phyloP scores from a whole-genome alignment of 192 early-diverging fungal species.

The Coemansia sp. region DNA sequence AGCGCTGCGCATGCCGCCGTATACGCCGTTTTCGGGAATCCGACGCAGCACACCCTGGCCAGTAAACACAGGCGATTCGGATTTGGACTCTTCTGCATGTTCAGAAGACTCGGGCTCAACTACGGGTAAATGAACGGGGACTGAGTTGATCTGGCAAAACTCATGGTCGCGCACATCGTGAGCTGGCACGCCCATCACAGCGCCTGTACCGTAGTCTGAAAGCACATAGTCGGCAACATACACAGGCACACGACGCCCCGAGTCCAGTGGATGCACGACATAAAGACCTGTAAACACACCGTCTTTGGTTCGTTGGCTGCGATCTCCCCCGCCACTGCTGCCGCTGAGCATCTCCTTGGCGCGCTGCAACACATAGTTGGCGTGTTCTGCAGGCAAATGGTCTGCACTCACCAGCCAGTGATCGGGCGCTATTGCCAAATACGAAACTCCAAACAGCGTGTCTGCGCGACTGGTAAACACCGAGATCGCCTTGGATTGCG shows the following conservation, averaged over 20 bases:
- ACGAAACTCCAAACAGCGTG: constrained; percentile 74
- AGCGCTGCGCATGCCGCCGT: constrained; percentile 60
- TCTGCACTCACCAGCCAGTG: constrained; percentile 57
- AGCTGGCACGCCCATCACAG: constrained; percentile 84
- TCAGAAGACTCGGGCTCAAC: constrained; percentile 35
- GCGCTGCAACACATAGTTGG: constrained; percentile 14
- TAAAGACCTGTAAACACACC: constrained; percentile 67
- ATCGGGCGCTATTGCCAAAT: constrained; percentile 65
- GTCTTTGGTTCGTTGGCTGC: constrained; percentile 3
- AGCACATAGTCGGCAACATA: constrained; percentile 75
- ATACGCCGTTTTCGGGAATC: constrained; percentile 54
- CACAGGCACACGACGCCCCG: constrained; percentile 58
- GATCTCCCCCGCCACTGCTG: constrained; percentile 20
- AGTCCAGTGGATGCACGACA: constrained; percentile 63
- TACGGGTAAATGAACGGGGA: constrained; percentile 46
- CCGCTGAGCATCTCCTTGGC: constrained; percentile 20
- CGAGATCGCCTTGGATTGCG: constrained; percentile 29
- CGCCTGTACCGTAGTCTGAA: constrained; percentile 76
- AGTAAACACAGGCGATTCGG: constrained; percentile 29
- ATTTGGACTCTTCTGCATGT: no score
- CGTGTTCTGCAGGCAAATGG: constrained; percentile 14
- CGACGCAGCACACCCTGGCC: constrained; percentile 60
- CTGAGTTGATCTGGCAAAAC: constrained; percentile 60
- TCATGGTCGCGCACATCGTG: constrained; percentile 75
- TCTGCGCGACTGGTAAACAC: constrained; percentile 82